Conservation (phyloP, 1,139 yeast genomes). For the Taiozyma sp. region DNA sequence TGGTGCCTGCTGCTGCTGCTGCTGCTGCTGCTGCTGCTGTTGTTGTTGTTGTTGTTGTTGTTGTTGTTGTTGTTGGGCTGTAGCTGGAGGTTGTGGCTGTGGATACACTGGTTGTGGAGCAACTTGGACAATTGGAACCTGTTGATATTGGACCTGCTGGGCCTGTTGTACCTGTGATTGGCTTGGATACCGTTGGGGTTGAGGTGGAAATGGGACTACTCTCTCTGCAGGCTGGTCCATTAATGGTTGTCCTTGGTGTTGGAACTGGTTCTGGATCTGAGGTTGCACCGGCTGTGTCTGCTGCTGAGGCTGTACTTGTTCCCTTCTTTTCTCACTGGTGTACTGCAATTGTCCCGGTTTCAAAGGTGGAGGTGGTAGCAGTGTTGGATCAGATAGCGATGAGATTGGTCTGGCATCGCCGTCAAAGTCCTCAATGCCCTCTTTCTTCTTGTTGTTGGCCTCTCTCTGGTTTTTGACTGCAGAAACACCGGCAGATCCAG, state of each 20-base stretch:
- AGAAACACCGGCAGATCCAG: slow-evolving; percentile 41
- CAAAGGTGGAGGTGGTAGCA: slow-evolving; percentile 54
- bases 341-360: slow-evolving; percentile 35
- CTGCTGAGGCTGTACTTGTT: background rate
- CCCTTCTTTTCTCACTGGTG: slow-evolving; percentile 17
- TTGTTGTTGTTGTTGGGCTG: background rate
- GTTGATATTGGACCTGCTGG: slow-evolving; percentile 15
- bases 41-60: too few relatives aligned
- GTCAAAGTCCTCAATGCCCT: slow-evolving; percentile 3
- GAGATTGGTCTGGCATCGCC: slow-evolving; percentile 29
- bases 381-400: slow-evolving; percentile 33
- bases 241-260: slow-evolving; percentile 10
- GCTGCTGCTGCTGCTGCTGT: too few relatives aligned
- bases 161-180: slow-evolving; percentile 4
- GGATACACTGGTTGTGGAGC: slow-evolving; percentile 10
- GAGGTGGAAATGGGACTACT: background rate
- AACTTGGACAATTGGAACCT: slow-evolving; percentile 6
- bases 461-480: slow-evolving; percentile 34
- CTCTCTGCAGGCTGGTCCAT: background rate
- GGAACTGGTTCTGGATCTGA: background rate
- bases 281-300: background rate
- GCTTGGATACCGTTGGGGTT: background rate
- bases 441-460: slow-evolving; percentile 7
- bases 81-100: slow-evolving; percentile 6
- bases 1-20: background rate